Conservation (phyloP, 169 alveolate genomes). For the Plasmodium relictum region DNA sequence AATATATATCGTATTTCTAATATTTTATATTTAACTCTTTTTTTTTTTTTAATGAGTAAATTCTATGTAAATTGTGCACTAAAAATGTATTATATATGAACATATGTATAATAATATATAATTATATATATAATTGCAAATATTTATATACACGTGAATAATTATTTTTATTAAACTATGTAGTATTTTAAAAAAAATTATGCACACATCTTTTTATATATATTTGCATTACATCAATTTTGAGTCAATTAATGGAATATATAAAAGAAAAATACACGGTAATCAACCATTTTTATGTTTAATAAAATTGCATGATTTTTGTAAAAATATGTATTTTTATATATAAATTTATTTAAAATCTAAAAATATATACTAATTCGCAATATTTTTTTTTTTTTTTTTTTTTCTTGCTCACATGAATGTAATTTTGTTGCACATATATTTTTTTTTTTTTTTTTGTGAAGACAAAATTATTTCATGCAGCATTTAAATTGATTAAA, state of each 20-base stretch:
- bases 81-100: neutral
- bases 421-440: slow-evolving; percentile 1
- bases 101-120: neutral
- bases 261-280: neutral
- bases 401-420: neutral
- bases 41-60: neutral
- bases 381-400: neutral
- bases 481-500: neutral
- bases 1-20: no score
- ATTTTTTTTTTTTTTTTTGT: neutral
- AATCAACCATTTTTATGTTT: neutral
- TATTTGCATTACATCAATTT: neutral
- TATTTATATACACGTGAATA: neutral
- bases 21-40: no score
- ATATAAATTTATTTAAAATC: neutral
- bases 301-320: neutral
- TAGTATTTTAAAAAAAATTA: no score
- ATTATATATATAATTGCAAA: neutral
- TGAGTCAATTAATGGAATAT: neutral
- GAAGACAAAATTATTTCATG: slow-evolving; percentile 2
- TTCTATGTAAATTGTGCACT: neutral
- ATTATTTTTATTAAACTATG: neutral
- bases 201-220: neutral
- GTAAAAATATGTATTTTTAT: neutral
- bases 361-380: neutral